Percentiles rank a stretch among this genome's conserved stretches.
Evolutionary conservation across 2,329 filamentous ascomycete species (phyloP).

Genomic region (Fusarium sp.): DNA sequence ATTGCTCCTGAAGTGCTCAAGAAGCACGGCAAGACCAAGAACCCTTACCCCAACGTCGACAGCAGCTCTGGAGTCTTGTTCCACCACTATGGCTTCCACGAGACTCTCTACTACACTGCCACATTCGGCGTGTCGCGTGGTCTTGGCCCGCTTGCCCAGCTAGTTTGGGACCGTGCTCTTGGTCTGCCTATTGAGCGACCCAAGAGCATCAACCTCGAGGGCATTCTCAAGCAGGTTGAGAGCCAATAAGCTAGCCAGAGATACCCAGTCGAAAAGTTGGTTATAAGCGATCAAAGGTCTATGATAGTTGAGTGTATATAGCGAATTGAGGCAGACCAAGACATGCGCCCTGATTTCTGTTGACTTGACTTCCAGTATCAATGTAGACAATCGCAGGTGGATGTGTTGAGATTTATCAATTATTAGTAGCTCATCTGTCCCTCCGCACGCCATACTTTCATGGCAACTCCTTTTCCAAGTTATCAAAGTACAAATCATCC

Average conservation of each 20-base stretch:
- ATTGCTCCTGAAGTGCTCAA: constrained; percentile 90
- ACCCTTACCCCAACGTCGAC: constrained; percentile 97
- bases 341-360: constrained; percentile 30
- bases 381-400: neutral
- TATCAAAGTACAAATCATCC: constrained; percentile 55
- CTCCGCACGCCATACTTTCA: neutral
- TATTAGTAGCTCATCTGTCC: neutral
- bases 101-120: constrained; percentile 92
- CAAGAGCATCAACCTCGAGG: constrained; percentile 95
- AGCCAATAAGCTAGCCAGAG: constrained; percentile 46
- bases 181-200: constrained; percentile 96
- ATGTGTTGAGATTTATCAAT: neutral
- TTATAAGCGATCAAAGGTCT: constrained; percentile 18
- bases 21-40: constrained; percentile 98
- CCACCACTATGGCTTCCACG: constrained; percentile 97
- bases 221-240: constrained; percentile 76
- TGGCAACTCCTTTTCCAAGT: constrained; percentile 53
- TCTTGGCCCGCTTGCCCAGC: constrained; percentile 88
- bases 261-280: constrained; percentile 31
- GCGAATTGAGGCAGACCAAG: constrained; percentile 19
- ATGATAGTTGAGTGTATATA: constrained; percentile 43
- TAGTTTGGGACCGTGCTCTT: constrained; percentile 94
- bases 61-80: constrained; percentile 93
- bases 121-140: constrained; percentile 75
- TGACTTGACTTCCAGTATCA: constrained; percentile 1